Percentiles rank a stretch among this genome's conserved stretches.
Conservation (phyloP, 306 rosid species). For the Pachyrhizus erosus region DNA sequence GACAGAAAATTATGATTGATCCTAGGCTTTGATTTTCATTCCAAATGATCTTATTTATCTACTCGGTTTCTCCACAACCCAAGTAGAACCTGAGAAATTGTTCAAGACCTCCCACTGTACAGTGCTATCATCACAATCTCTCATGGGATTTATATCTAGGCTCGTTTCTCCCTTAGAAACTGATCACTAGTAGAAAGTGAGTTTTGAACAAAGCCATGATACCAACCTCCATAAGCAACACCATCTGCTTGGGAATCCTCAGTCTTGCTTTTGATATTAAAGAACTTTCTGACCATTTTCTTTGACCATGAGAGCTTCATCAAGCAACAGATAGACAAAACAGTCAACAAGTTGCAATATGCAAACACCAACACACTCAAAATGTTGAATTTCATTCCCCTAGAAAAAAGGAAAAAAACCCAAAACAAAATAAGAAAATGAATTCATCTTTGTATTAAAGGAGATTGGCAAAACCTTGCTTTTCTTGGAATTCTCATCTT, state of each 20-base stretch:
- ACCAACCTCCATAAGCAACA: constrained; percentile 76
- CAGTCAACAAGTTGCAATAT: constrained; percentile 50
- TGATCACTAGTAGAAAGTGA: constrained; percentile 32
- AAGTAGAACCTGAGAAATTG: constrained; percentile 18
- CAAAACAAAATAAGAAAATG: not conserved
- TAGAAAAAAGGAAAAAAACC: not conserved
- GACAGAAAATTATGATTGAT: constrained; percentile 41
- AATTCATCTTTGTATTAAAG: constrained; percentile 1
- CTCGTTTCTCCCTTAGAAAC: constrained; percentile 32
- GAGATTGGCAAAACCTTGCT: constrained; percentile 77
- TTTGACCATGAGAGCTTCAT: constrained; percentile 98
- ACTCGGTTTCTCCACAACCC: constrained; percentile 23
- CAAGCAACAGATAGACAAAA: constrained; percentile 54
- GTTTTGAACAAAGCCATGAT: constrained; percentile 38
- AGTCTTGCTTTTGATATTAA: constrained; percentile 87
- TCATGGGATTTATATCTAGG: constrained; percentile 9
- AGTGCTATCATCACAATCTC: constrained; percentile 9
- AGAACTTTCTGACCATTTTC: constrained; percentile 98
- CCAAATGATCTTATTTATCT: not conserved
- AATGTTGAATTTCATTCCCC: constrained; percentile 40
- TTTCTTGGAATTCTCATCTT: constrained; percentile 87
- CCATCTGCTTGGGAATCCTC: constrained; percentile 81
- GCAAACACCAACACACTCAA: constrained; percentile 36
- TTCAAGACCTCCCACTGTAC: constrained; percentile 29
- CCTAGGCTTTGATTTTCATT: constrained; percentile 24